Evolutionary conservation across 495 filamentous ascomycete genomes (phyloP).

Genomic region (Aspergillus baeticus): DNA sequence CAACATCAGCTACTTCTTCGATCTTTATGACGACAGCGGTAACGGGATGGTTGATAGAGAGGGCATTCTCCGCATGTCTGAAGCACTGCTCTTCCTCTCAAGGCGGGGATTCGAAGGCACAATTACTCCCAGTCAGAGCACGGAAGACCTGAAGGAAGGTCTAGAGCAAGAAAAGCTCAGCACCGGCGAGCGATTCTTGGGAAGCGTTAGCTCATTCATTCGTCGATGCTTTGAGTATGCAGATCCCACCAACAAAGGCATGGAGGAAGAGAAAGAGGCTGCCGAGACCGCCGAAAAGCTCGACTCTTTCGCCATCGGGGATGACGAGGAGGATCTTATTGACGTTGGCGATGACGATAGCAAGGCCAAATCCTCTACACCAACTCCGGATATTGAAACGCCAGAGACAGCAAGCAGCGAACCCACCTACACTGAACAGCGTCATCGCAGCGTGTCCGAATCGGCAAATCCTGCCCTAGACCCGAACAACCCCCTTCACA

Average conservation of each 20-base stretch:
- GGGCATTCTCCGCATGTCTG: conserved; percentile 91
- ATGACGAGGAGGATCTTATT: conserved; percentile 73
- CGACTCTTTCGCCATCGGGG: conserved; percentile 74
- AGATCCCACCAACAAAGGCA: conserved; percentile 70
- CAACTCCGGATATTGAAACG: conserved; percentile 8
- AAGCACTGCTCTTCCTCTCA: conserved; percentile 89
- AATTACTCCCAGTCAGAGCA: conserved; percentile 49
- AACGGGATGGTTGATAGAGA: conserved; percentile 95
- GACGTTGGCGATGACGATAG: conserved; percentile 45
- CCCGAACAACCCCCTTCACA: conserved; percentile 86
- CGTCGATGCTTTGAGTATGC: conserved; percentile 97
- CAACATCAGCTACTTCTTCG: conserved; percentile 94
- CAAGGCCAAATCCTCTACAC: conserved; percentile 23
- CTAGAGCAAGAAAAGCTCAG: conserved; percentile 40
- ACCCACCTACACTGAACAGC: conserved; percentile 11
- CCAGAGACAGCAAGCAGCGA: conserved; percentile 10
- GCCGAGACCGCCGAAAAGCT: conserved; percentile 43
- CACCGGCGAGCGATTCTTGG: conserved; percentile 77
- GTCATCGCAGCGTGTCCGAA: conserved; percentile 29
- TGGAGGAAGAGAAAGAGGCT: conserved; percentile 18
- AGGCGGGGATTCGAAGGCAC: conserved; percentile 78
- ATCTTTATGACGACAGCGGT: conserved; percentile 89
- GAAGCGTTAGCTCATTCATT: conserved; percentile 93
- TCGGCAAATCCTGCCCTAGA: conserved; percentile 86
- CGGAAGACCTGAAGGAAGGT: conserved; percentile 35